Evolutionary conservation across 2,329 filamentous ascomycete species (phyloP).

Genomic region (Penicillium crustosum): DNA sequence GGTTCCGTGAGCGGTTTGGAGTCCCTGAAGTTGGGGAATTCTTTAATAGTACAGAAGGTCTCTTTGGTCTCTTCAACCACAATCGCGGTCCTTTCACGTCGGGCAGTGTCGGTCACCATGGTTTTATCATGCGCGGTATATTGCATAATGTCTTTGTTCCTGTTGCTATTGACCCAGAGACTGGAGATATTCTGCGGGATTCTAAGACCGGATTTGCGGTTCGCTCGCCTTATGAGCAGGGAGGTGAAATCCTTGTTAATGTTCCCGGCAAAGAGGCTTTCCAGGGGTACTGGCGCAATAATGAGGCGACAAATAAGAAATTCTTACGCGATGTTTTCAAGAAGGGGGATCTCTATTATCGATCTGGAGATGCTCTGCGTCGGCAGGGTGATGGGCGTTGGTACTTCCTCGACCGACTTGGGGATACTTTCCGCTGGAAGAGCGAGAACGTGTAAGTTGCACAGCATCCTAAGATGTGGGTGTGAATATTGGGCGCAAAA

Average conservation of each 20-base stretch:
- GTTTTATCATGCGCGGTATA: slow-evolving; percentile 56
- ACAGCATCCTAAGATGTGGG: not conserved
- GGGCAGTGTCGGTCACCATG: slow-evolving; percentile 70
- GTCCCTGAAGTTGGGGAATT: slow-evolving; percentile 65
- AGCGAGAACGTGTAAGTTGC: slow-evolving; percentile 61
- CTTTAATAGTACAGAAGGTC: slow-evolving; percentile 74
- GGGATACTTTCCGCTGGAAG: slow-evolving; percentile 76
- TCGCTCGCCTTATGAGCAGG: slow-evolving; percentile 63
- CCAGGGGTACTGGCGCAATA: slow-evolving; percentile 69
- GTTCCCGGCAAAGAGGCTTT: slow-evolving; percentile 60
- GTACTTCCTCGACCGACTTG: slow-evolving; percentile 69
- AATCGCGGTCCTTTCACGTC: slow-evolving; percentile 62
- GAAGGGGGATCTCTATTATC: slow-evolving; percentile 68
- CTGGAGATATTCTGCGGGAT: slow-evolving; percentile 66
- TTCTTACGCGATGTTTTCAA: slow-evolving; percentile 63
- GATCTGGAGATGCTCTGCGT: slow-evolving; percentile 66
- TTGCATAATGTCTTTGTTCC: slow-evolving; percentile 61
- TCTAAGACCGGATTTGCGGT: slow-evolving; percentile 66
- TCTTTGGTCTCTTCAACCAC: slow-evolving; percentile 62
- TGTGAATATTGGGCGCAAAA: not conserved
- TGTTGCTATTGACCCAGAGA: slow-evolving; percentile 67
- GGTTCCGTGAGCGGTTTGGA: slow-evolving; percentile 55
- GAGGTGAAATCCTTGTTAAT: slow-evolving; percentile 73
- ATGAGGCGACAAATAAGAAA: slow-evolving; percentile 66
- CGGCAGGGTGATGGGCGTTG: slow-evolving; percentile 63